These are phyloP conservation scores for Coemansia sp. DNA, from an alignment of 192 early-diverging fungal species.

Conservation along the genomic window DNA sequence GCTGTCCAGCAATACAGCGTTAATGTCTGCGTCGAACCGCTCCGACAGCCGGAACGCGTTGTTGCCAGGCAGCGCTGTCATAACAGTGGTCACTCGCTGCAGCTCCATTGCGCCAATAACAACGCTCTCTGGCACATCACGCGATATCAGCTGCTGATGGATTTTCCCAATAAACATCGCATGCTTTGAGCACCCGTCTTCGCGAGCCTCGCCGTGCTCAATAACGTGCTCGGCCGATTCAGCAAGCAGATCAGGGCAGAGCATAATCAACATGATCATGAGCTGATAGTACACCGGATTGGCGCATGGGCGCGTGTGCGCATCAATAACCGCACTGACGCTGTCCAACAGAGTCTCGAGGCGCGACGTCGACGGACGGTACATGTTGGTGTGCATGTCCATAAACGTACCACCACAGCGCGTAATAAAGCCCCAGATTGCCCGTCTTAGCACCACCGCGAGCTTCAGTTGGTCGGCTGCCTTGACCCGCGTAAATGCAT, in stretches of 20 bases:
- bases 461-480: conserved; percentile 71
- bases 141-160: conserved; percentile 39
- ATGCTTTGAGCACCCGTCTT: conserved; percentile 46
- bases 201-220: conserved; percentile 58
- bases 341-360: conserved; percentile 41
- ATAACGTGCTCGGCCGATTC: conserved; percentile 54
- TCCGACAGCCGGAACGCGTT: conserved; percentile 36
- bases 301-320: conserved; percentile 60
- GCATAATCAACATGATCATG: conserved; percentile 77
- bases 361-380: conserved; percentile 26
- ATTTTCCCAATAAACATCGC: conserved; percentile 36
- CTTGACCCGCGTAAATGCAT: conserved; percentile 59
- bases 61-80: conserved; percentile 49
- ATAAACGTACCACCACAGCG: conserved; percentile 83
- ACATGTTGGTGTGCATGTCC: conserved; percentile 63
- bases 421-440: conserved; percentile 94
- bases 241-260: conserved; percentile 75
- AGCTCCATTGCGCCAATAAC: conserved; percentile 43
- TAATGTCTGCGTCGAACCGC: conserved; percentile 44
- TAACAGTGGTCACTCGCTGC: conserved; percentile 31
- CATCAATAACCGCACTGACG: conserved; percentile 55
- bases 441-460: conserved; percentile 72
- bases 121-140: conserved; percentile 45
- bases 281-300: conserved; percentile 83
- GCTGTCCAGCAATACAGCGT: conserved; percentile 46